phyloP scores from a whole-genome alignment of 352 stramenopile species.

The Saprolegnia parasitica region DNA sequence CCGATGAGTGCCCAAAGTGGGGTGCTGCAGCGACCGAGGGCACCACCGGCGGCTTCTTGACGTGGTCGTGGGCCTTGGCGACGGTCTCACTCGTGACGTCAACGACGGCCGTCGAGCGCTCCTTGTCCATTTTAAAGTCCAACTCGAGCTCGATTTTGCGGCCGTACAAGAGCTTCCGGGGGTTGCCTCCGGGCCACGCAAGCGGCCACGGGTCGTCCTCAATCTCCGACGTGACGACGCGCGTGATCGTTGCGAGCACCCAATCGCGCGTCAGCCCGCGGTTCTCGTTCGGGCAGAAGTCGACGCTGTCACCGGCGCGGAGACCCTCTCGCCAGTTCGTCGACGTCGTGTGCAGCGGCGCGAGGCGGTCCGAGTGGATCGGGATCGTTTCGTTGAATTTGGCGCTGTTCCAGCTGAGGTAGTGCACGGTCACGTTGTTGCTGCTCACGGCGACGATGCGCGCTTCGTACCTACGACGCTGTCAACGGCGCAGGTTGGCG shows the following conservation, averaged over 20 bases:
- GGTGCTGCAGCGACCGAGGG: background rate
- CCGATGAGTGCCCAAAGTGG: slow-evolving; percentile 25
- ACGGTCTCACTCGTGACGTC: slow-evolving; percentile 4
- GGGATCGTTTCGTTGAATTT: slow-evolving; percentile 36
- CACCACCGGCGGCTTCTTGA: slow-evolving; percentile 6
- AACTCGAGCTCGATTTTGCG: slow-evolving; percentile 17
- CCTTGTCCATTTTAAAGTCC: background rate
- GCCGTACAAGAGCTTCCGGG: slow-evolving; percentile 1
- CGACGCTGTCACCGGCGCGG: slow-evolving; percentile 20
- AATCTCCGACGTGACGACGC: background rate
- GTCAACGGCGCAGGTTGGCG: background rate
- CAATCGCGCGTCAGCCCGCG: slow-evolving; percentile 5
- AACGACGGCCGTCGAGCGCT: background rate
- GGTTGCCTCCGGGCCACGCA: slow-evolving; percentile 1
- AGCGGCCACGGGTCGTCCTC: background rate
- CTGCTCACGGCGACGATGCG: slow-evolving; percentile 43
- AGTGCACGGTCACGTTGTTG: slow-evolving; percentile 37
- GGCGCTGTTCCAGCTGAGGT: slow-evolving; percentile 27
- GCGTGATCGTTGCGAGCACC: background rate
- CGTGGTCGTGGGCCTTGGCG: background rate
- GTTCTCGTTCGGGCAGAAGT: slow-evolving; percentile 5
- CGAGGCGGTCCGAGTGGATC: background rate
- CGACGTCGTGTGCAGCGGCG: slow-evolving; percentile 49
- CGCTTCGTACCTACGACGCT: slow-evolving; percentile 51
- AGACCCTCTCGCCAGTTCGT: slow-evolving; percentile 35